phyloP scores from a whole-genome alignment of 2,329 filamentous ascomycete genomes.

The Exutisphaerella laricina region DNA sequence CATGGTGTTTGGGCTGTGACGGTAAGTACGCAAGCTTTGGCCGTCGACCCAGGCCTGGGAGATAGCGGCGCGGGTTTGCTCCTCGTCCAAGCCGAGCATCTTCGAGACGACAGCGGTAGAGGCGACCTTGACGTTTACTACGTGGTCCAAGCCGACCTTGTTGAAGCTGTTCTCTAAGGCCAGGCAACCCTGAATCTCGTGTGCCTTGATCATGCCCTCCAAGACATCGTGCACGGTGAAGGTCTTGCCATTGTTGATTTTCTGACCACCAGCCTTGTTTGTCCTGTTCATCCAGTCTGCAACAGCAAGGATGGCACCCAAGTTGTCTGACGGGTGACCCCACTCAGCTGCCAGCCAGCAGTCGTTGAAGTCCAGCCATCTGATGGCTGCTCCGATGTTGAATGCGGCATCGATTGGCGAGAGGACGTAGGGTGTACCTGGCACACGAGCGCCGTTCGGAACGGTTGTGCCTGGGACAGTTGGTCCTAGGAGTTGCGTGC shows the following conservation, averaged over 20 bases:
- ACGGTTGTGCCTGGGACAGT: conserved; percentile 85
- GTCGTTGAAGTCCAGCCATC: conserved; percentile 99
- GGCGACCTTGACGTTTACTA: conserved; percentile 96
- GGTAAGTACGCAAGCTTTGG: conserved; percentile 91
- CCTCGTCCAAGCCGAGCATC: conserved; percentile 83
- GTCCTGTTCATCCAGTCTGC: conserved; percentile 97
- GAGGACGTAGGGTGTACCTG: conserved; percentile 87
- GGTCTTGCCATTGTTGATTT: conserved; percentile 65
- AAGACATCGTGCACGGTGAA: conserved; percentile 86
- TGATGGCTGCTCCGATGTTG: conserved; percentile 98
- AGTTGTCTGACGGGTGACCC: conserved; percentile 97
- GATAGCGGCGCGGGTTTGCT: conserved; percentile 90
- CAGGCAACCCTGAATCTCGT: conserved; percentile 97
- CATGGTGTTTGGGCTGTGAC: conserved; percentile 98
- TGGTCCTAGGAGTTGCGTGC: conserved; percentile 88
- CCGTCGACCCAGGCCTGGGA: conserved; percentile 98
- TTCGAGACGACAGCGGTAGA: conserved; percentile 91
- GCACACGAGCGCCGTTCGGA: conserved; percentile 85
- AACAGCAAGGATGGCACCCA: conserved; percentile 92
- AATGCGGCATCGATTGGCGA: conserved; percentile 95
- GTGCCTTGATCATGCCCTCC: conserved; percentile 92
- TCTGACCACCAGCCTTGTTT: conserved; percentile 72
- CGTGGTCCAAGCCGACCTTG: conserved; percentile 96
- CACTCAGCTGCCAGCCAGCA: conserved; percentile 99
- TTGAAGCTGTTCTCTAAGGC: conserved; percentile 98